Evolutionary conservation across 768 basidiomycete genomes (phyloP).

Genomic region (Kwoniella dendrophila): DNA sequence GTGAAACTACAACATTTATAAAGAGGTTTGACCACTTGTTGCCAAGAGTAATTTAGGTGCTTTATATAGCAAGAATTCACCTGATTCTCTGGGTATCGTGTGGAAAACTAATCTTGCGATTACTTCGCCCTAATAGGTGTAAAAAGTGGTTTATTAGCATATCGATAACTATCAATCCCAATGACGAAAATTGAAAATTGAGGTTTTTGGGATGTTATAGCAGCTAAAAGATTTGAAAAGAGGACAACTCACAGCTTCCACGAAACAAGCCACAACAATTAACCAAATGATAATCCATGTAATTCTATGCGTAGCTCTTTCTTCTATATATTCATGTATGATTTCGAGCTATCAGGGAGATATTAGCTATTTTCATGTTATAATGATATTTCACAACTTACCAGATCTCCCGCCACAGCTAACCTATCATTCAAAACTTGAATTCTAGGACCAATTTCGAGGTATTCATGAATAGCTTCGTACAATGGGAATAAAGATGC

Average conservation of each 20-base stretch:
- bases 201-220: background rate
- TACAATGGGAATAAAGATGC: constrained; percentile 86
- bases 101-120: constrained; percentile 50
- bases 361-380: constrained; percentile 46
- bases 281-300: constrained; percentile 85
- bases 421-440: constrained; percentile 85
- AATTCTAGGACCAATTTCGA: constrained; percentile 84
- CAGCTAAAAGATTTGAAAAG: no score
- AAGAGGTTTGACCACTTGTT: background rate
- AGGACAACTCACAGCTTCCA: constrained; percentile 66
- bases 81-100: constrained; percentile 36
- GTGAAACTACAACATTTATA: background rate
- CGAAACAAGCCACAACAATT: constrained; percentile 84
- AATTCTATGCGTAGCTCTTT: constrained; percentile 84
- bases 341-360: constrained; percentile 68
- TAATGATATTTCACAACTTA: constrained; percentile 49
- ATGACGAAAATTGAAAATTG: background rate
- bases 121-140: constrained; percentile 52
- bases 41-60: constrained; percentile 21
- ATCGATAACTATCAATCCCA: background rate
- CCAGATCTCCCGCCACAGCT: constrained; percentile 82
- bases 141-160: background rate
- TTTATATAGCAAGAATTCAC: constrained; percentile 39
- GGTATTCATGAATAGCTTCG: constrained; percentile 89
- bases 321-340: constrained; percentile 91